These are phyloP conservation scores for Sclerotinia nivalis DNA, from an alignment of 2,329 filamentous ascomycete genomes.

Conservation along the genomic window DNA sequence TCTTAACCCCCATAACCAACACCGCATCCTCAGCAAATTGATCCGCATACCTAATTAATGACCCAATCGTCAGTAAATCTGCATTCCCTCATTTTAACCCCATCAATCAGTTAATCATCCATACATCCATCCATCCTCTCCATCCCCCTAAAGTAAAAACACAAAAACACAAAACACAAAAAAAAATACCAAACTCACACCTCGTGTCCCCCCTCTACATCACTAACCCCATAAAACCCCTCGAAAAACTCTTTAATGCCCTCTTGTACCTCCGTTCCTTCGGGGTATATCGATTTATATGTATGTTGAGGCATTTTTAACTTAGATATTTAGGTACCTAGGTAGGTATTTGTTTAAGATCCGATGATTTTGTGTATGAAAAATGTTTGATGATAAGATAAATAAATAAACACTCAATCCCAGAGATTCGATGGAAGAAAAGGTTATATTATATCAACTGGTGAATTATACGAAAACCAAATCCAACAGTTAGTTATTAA, in stretches of 20 bases:
- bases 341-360: no score
- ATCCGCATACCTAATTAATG: background rate
- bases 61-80: background rate
- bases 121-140: background rate
- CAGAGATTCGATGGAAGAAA: background rate
- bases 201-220: conserved; percentile 45
- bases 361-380: no score
- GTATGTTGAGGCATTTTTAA: background rate
- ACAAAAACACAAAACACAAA: no score
- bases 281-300: background rate
- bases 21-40: conserved; percentile 47
- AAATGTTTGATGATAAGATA: background rate
- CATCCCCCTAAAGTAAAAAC: no score
- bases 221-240: conserved; percentile 62
- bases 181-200: no score
- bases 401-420: background rate
- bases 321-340: background rate
- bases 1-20: conserved; percentile 54
- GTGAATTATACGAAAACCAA: no score
- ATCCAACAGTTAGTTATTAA: background rate
- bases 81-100: background rate
- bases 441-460: no score
- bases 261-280: conserved; percentile 47
- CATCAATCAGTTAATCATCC: background rate
- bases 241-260: conserved; percentile 69